A percentile compares a stretch with the other conserved stretches of the same genome.
Evolutionary conservation across 2,329 filamentous ascomycete genomes (phyloP).

Genomic region (Aspergillus versicolor): DNA sequence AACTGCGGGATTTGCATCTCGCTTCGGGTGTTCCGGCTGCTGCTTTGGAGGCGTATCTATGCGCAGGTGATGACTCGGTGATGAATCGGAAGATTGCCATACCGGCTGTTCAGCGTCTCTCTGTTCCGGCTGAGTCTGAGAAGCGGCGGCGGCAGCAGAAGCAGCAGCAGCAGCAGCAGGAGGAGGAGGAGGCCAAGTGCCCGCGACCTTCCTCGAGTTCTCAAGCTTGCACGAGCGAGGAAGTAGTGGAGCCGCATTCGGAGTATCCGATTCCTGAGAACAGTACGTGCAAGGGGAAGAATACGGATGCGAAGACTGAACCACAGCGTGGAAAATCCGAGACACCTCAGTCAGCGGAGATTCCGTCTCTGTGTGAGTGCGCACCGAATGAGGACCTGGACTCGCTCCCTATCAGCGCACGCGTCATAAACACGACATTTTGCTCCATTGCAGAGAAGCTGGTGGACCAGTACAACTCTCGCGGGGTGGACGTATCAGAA

Average conservation of each 20-base stretch:
- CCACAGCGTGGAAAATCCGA: not conserved
- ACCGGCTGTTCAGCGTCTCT: slow-evolving; percentile 26
- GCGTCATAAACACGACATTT: slow-evolving; percentile 35
- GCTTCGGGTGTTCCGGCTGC: slow-evolving; percentile 24
- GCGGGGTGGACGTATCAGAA: slow-evolving; percentile 34
- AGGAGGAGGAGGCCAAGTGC: not conserved
- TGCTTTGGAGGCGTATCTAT: slow-evolving; percentile 29
- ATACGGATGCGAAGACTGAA: not conserved
- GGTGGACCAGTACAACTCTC: slow-evolving; percentile 38
- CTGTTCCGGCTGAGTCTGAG: not conserved
- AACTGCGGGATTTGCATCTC: slow-evolving; percentile 27
- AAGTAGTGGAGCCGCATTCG: not conserved
- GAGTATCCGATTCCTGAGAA: not conserved
- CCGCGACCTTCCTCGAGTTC: not conserved
- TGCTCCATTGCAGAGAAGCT: slow-evolving; percentile 41
- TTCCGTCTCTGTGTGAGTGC: slow-evolving; percentile 26
- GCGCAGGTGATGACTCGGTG: slow-evolving; percentile 17
- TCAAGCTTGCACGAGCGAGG: not conserved
- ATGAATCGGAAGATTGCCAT: slow-evolving; percentile 35
- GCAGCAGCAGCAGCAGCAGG: not conserved
- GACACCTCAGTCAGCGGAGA: not conserved
- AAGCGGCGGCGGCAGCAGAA: not conserved
- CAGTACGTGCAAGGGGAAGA: not conserved
- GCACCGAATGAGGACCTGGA: slow-evolving; percentile 13
- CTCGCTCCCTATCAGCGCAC: slow-evolving; percentile 23